Percentiles rank a stretch among this genome's conserved stretches.
phyloP scores from a whole-genome alignment of 371 early-diverging fungal genomes.

The Phascolomyces articulosus region DNA sequence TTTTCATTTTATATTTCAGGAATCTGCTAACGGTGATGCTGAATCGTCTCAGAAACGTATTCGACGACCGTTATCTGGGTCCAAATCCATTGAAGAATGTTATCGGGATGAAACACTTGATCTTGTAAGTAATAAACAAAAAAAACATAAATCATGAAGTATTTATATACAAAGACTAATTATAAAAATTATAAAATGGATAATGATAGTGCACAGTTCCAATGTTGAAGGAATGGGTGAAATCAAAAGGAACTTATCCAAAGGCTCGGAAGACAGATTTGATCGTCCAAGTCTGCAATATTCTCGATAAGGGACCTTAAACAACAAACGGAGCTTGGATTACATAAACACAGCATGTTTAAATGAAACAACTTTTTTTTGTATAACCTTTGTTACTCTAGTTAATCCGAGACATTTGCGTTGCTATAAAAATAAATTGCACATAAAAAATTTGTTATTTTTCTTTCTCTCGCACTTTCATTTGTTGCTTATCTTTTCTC shows the following conservation, averaged over 20 bases:
- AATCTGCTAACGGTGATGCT: not conserved
- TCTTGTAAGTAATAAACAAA: conserved; percentile 4
- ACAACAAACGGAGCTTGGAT: not conserved
- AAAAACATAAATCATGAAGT: not conserved
- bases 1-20: conserved; percentile 1
- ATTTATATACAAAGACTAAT: not conserved
- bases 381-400: too few relatives aligned
- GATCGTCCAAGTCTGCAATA: conserved; percentile 38
- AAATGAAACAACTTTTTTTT: conserved; percentile 5
- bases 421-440: not conserved
- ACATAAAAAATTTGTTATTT: too few relatives aligned
- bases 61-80: not conserved
- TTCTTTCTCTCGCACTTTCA: not conserved
- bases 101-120: conserved; percentile 10
- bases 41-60: not conserved
- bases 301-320: conserved; percentile 10
- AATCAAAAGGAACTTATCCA: conserved; percentile 34
- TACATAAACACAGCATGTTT: not conserved
- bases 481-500: not conserved
- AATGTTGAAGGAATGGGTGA: conserved; percentile 55
- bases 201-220: conserved; percentile 44
- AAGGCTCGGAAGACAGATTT: conserved; percentile 53
- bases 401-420: conserved; percentile 13
- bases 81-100: conserved; percentile 17
- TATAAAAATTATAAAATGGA: not conserved